A percentile compares a stretch with the other conserved stretches of the same genome.
Conservation (phyloP, 202 grass and related monocot species). For the Setaria italica region DNA sequence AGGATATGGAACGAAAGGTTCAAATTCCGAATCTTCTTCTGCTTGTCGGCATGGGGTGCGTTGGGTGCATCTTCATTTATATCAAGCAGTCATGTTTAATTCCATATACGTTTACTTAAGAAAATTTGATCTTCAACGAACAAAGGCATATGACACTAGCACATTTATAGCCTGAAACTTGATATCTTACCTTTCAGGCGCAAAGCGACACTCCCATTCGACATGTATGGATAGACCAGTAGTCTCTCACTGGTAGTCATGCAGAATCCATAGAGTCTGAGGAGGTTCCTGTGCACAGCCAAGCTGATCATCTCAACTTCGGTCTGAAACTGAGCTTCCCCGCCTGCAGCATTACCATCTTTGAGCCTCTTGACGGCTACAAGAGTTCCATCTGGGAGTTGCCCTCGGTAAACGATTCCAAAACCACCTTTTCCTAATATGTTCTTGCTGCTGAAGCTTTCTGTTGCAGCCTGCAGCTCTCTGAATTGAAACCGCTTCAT, state of each 20-base stretch:
- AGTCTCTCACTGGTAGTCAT: conserved; percentile 78
- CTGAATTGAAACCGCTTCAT: conserved; percentile 79
- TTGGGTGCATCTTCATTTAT: background rate
- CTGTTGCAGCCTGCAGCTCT: conserved; percentile 83
- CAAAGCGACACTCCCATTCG: conserved; percentile 83
- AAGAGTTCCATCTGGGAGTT: conserved; percentile 69
- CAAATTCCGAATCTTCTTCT: conserved; percentile 21
- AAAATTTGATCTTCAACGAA: background rate
- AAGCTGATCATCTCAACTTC: conserved; percentile 94
- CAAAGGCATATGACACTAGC: background rate
- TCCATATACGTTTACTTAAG: conserved; percentile 13
- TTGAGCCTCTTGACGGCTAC: conserved; percentile 83
- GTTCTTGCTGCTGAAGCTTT: conserved; percentile 86
- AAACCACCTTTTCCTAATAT: conserved; percentile 84
- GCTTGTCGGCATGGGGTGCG: background rate
- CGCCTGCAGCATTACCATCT: conserved; percentile 73
- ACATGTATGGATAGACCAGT: conserved; percentile 92
- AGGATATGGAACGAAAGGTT: background rate
- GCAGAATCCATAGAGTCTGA: conserved; percentile 77
- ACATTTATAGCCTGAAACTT: conserved; percentile 18
- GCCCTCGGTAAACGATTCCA: conserved; percentile 77
- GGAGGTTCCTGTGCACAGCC: conserved; percentile 82
- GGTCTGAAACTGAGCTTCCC: conserved; percentile 82
- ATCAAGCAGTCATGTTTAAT: conserved; percentile 1
- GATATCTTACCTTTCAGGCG: conserved; percentile 75